phyloP scores from a whole-genome alignment of 2,329 filamentous ascomycete species.

The Epichloe elymi region DNA sequence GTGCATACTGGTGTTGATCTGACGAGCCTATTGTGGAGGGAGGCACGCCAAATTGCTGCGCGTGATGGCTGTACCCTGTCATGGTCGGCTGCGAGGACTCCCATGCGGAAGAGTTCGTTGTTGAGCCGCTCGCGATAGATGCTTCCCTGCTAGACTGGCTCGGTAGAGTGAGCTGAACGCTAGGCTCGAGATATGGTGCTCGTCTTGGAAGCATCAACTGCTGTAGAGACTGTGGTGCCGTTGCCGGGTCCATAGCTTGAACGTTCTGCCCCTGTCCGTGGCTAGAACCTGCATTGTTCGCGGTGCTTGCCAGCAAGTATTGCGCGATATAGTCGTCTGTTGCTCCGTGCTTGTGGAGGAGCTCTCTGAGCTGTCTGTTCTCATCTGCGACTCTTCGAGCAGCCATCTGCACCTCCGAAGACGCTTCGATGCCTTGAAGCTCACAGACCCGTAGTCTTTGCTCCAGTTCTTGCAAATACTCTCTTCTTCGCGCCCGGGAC shows the following conservation, averaged over 20 bases:
- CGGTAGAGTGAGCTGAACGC: conserved; percentile 15
- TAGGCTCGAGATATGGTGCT: conserved; percentile 16
- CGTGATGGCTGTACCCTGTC: conserved; percentile 14
- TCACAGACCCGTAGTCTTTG: conserved; percentile 47
- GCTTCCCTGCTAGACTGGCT: conserved; percentile 21
- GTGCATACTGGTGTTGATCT: conserved; percentile 3
- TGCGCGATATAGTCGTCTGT: conserved; percentile 39
- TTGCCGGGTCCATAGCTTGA: conserved; percentile 11
- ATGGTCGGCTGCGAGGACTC: conserved; percentile 16
- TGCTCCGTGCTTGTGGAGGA: conserved; percentile 46
- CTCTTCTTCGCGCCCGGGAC: conserved; percentile 60
- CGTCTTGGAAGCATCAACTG: conserved; percentile 24
- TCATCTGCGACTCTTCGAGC: conserved; percentile 57
- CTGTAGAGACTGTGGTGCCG: conserved; percentile 22
- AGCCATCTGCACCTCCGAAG: conserved; percentile 57
- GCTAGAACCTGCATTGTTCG: conserved; percentile 8
- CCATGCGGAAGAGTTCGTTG: conserved; percentile 20
- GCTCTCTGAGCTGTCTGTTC: conserved; percentile 47
- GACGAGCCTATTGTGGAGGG: conserved; percentile 2
- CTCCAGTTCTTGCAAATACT: conserved; percentile 60
- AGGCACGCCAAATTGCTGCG: conserved; percentile 3
- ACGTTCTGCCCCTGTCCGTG: conserved; percentile 7
- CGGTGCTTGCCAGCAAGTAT: conserved; percentile 18
- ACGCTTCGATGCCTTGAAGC: conserved; percentile 52
- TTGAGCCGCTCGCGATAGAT: conserved; percentile 20